phyloP scores from a whole-genome alignment of 441 rosid genomes.

The Rhodomyrtus psidioides region DNA sequence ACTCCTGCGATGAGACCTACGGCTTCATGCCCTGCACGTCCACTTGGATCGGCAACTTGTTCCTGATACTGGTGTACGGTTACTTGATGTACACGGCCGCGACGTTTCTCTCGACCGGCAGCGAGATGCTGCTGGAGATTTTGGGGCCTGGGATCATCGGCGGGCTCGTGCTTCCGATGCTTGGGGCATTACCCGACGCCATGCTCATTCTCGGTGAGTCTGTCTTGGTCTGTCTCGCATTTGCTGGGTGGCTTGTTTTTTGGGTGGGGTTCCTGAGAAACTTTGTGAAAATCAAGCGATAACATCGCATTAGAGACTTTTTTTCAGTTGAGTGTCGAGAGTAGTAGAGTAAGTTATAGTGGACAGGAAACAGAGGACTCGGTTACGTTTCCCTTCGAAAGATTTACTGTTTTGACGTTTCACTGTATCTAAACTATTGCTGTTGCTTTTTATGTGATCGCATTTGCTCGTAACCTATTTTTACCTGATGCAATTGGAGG shows the following conservation, averaged over 20 bases:
- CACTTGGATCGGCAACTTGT: slow-evolving; percentile 66
- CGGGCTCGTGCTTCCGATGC: slow-evolving; percentile 83
- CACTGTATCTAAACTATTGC: not conserved
- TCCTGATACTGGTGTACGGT: slow-evolving; percentile 74
- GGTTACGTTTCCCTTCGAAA: no score
- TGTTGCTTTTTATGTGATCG: not conserved
- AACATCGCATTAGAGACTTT: not conserved
- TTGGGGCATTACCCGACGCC: slow-evolving; percentile 96
- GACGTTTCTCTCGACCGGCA: slow-evolving; percentile 69
- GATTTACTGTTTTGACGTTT: not conserved
- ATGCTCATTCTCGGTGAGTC: slow-evolving; percentile 79
- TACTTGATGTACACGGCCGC: slow-evolving; percentile 82
- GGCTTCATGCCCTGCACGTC: slow-evolving; percentile 93
- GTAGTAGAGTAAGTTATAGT: not conserved
- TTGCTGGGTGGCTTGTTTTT: not conserved
- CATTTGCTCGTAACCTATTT: not conserved
- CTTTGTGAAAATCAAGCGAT: not conserved
- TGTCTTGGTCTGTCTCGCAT: not conserved
- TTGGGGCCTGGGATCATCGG: slow-evolving; percentile 89
- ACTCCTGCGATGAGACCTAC: slow-evolving; percentile 73
- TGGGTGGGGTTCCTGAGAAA: not conserved
- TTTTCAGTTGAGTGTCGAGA: not conserved
- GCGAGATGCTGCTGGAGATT: slow-evolving; percentile 89
- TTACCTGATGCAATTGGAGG: not conserved
- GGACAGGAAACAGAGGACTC: not conserved